phyloP scores from a whole-genome alignment of 2,329 filamentous ascomycete genomes.

The Davidsoniella australis region DNA sequence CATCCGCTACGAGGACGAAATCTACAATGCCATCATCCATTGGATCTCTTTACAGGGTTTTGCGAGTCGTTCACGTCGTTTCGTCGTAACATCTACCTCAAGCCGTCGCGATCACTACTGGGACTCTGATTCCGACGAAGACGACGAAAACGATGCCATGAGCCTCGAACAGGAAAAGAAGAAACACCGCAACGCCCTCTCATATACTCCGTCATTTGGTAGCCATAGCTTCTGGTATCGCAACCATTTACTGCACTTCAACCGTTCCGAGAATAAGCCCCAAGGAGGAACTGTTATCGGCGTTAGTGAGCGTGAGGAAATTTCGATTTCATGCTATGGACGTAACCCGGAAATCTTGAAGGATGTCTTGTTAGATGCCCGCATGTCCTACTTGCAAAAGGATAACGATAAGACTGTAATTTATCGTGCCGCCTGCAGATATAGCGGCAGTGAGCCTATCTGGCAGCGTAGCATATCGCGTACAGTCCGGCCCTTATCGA shows the following conservation, averaged over 20 bases:
- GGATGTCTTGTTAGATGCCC: constrained; percentile 42
- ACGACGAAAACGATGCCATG: constrained; percentile 23
- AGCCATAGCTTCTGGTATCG: constrained; percentile 53
- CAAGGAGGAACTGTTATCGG: constrained; percentile 19
- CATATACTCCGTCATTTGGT: constrained; percentile 52
- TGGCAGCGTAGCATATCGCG: constrained; percentile 49
- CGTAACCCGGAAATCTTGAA: constrained; percentile 43
- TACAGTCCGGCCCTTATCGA: constrained; percentile 43
- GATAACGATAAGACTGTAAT: constrained; percentile 48
- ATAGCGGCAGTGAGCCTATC: constrained; percentile 23
- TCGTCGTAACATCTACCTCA: constrained; percentile 47
- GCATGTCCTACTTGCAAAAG: constrained; percentile 34
- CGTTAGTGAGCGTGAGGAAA: constrained; percentile 38
- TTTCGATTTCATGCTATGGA: constrained; percentile 44
- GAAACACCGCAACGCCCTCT: constrained; percentile 19
- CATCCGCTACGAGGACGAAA: constrained; percentile 52
- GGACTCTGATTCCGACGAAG: constrained; percentile 28
- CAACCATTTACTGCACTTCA: constrained; percentile 39
- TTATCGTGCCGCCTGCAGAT: constrained; percentile 36
- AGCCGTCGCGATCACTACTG: constrained; percentile 35
- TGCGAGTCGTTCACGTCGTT: constrained; percentile 38
- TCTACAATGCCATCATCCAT: constrained; percentile 55
- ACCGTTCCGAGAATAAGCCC: constrained; percentile 31
- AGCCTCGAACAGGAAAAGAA: neutral
- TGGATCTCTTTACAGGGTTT: constrained; percentile 51